phyloP scores from a whole-genome alignment of 2,329 filamentous ascomycete genomes.

The Emmonsia crescens region DNA sequence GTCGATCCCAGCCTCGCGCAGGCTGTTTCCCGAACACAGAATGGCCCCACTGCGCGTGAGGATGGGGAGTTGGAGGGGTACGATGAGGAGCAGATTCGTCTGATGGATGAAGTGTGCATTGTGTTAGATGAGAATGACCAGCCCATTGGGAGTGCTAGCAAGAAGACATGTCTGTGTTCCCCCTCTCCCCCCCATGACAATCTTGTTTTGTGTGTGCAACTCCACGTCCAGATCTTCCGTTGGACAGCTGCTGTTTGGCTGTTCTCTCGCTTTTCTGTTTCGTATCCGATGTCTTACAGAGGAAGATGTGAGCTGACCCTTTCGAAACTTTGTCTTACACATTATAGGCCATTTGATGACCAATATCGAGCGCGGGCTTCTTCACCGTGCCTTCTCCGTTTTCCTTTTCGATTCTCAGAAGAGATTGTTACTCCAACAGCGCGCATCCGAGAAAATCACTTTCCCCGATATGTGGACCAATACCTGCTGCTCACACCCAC shows the following conservation, averaged over 20 bases:
- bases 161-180: conserved; percentile 74
- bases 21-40: conserved; percentile 36
- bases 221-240: not conserved
- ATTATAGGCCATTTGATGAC: conserved; percentile 84
- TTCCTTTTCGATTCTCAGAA: conserved; percentile 96
- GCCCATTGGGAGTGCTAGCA: conserved; percentile 92
- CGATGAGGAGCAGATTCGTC: conserved; percentile 90
- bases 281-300: not conserved
- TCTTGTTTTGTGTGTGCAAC: conserved; percentile 3
- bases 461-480: conserved; percentile 99
- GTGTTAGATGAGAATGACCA: conserved; percentile 84
- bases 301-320: not conserved
- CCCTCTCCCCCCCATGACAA: not conserved
- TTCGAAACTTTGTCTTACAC: not conserved
- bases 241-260: not conserved
- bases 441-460: conserved; percentile 93
- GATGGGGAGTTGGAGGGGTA: conserved; percentile 71
- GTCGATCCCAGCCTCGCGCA: conserved; percentile 52
- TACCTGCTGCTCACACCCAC: conserved; percentile 95
- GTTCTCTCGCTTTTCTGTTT: not conserved
- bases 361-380: conserved; percentile 91
- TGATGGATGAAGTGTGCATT: conserved; percentile 99
- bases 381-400: conserved; percentile 94
- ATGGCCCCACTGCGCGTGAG: conserved; percentile 36
- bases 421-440: conserved; percentile 86